These are phyloP conservation scores for Blastomyces emzantsi DNA, from an alignment of 2,329 filamentous ascomycete genomes.

Conservation along the genomic window DNA sequence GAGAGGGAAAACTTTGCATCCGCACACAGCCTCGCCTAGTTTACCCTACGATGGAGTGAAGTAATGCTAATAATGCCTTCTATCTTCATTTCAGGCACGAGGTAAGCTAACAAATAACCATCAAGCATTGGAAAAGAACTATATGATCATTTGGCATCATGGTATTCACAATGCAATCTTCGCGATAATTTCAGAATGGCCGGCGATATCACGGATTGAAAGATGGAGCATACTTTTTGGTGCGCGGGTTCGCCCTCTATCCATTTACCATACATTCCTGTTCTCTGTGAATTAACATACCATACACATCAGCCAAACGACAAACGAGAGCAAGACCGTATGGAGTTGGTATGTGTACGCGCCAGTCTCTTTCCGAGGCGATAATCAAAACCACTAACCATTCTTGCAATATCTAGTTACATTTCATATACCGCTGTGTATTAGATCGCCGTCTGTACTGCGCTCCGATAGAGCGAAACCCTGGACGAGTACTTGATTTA, in stretches of 20 bases:
- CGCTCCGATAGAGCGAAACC: conserved; percentile 9
- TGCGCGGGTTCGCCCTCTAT: neutral
- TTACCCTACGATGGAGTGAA: neutral
- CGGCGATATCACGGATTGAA: conserved; percentile 15
- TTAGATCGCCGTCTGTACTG: conserved; percentile 12
- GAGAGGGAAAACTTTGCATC: neutral
- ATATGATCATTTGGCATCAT: neutral
- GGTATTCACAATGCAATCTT: neutral
- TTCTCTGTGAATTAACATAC: neutral
- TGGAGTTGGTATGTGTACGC: conserved; percentile 14
- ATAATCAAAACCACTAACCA: neutral
- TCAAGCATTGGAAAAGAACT: neutral
- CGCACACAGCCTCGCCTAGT: neutral
- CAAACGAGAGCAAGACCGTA: conserved; percentile 15
- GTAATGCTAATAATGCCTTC: neutral
- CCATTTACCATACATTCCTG: neutral
- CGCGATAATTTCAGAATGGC: conserved; percentile 8
- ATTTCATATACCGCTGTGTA: conserved; percentile 12
- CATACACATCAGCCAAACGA: conserved; percentile 14
- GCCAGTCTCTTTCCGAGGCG: neutral
- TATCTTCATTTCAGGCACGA: conserved; percentile 5
- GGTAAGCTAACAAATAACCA: conserved; percentile 2
- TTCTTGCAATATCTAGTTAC: conserved; percentile 4
- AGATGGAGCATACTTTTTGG: conserved; percentile 16
- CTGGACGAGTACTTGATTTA: conserved; percentile 13